phyloP scores from a whole-genome alignment of 331 rosid genomes.

The Arachis monticola region DNA sequence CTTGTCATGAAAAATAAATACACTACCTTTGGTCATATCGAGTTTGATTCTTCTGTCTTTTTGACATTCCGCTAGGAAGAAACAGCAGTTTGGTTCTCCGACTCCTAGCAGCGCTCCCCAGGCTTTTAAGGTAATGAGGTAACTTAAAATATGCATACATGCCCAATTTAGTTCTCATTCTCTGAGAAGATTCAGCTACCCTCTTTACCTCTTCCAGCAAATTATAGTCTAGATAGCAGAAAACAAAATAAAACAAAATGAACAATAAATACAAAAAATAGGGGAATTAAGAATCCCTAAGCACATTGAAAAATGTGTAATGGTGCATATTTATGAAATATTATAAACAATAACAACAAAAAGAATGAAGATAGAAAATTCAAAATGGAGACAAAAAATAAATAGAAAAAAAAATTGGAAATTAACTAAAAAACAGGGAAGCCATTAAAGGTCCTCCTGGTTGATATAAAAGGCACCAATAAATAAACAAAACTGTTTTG shows the following conservation, averaged over 20 bases:
- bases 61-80: slow-evolving; percentile 78
- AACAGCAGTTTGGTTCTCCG: slow-evolving; percentile 68
- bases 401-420: not conserved
- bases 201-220: slow-evolving; percentile 90
- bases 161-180: slow-evolving; percentile 69
- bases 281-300: slow-evolving; percentile 2
- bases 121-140: slow-evolving; percentile 59
- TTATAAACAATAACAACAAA: slow-evolving; percentile 7
- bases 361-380: not conserved
- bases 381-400: not conserved
- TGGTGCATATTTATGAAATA: not conserved
- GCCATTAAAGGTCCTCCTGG: not conserved
- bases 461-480: not conserved
- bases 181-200: slow-evolving; percentile 81
- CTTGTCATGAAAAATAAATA: slow-evolving; percentile 1
- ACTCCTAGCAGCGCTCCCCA: slow-evolving; percentile 65
- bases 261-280: slow-evolving; percentile 8
- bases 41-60: slow-evolving; percentile 75
- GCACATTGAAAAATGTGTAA: not conserved
- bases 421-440: not conserved
- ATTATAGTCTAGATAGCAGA: slow-evolving; percentile 64
- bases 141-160: slow-evolving; percentile 49
- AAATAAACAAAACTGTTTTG: not conserved
- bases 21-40: slow-evolving; percentile 66
- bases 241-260: not conserved